Conservation (phyloP, 2,329 filamentous ascomycete genomes). For the Coniella lustricola region DNA sequence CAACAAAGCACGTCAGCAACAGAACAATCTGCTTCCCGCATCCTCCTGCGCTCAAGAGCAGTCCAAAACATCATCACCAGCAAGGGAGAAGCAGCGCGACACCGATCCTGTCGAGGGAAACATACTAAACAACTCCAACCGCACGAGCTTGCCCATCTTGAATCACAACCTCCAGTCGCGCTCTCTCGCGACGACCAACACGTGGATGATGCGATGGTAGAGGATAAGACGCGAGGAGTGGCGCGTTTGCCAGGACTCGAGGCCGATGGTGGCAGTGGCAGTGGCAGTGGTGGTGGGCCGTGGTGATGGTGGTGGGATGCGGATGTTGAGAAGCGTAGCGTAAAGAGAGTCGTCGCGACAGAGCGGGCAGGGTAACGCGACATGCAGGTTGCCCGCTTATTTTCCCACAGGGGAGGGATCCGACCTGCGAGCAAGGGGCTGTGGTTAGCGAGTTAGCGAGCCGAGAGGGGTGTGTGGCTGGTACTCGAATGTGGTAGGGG, state of each 20-base stretch:
- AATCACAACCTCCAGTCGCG: conserved; percentile 22
- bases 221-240: too few species aligned
- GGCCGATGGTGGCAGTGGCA: background rate
- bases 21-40: background rate
- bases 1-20: conserved; percentile 11
- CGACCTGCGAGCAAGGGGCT: too few species aligned
- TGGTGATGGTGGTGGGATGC: too few species aligned
- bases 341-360: too few species aligned
- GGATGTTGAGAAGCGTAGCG: background rate
- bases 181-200: conserved; percentile 12
- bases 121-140: conserved; percentile 88
- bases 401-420: too few species aligned
- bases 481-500: too few species aligned
- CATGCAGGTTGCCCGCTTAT: too few species aligned
- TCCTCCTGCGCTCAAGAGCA: background rate
- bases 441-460: too few species aligned
- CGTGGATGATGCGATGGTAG: too few species aligned
- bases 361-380: too few species aligned
- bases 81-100: background rate
- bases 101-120: conserved; percentile 17
- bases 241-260: background rate
- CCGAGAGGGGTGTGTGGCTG: too few species aligned
- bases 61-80: background rate
- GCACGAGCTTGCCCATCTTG: conserved; percentile 92
- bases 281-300: background rate